phyloP scores from a whole-genome alignment of 805 yeast genomes.

The Wickerhamomyces strasburgensis region DNA sequence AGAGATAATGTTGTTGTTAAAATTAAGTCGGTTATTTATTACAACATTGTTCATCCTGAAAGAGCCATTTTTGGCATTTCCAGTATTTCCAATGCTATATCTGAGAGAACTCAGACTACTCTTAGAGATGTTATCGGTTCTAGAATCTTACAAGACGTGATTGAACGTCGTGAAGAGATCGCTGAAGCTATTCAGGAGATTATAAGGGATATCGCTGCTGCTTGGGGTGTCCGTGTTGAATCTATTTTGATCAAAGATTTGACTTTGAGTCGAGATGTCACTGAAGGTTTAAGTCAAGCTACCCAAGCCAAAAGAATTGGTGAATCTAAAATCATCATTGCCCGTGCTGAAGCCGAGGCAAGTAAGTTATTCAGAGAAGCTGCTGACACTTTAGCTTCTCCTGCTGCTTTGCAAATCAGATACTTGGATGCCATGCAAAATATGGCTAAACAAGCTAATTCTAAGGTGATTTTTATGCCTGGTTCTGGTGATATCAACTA shows the following conservation, averaged over 20 bases:
- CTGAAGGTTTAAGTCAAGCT: slow-evolving; percentile 61
- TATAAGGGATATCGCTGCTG: slow-evolving; percentile 54
- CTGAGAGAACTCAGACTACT: slow-evolving; percentile 69
- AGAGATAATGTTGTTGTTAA: slow-evolving; percentile 59
- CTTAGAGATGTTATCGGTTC: slow-evolving; percentile 68
- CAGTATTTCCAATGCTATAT: slow-evolving; percentile 48
- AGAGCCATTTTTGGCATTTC: slow-evolving; percentile 56
- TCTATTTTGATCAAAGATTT: slow-evolving; percentile 65
- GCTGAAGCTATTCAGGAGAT: slow-evolving; percentile 60
- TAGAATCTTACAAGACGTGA: slow-evolving; percentile 61
- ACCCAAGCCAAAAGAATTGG: slow-evolving; percentile 77
- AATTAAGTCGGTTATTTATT: slow-evolving; percentile 64
- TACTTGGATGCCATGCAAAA: slow-evolving; percentile 74
- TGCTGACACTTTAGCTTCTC: slow-evolving; percentile 68
- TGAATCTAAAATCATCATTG: slow-evolving; percentile 70
- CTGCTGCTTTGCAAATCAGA: slow-evolving; percentile 75
- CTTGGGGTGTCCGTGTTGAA: slow-evolving; percentile 70
- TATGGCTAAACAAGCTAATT: slow-evolving; percentile 56
- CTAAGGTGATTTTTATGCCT: slow-evolving; percentile 77
- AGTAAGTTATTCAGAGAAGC: slow-evolving; percentile 76
- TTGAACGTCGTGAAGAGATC: slow-evolving; percentile 67
- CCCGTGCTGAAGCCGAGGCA: slow-evolving; percentile 70
- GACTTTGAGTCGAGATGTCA: slow-evolving; percentile 47
- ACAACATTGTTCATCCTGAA: slow-evolving; percentile 63
- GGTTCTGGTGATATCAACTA: slow-evolving; percentile 36